phyloP scores from a whole-genome alignment of 2,329 filamentous ascomycete genomes.

The Scedosporium minutisporum region DNA sequence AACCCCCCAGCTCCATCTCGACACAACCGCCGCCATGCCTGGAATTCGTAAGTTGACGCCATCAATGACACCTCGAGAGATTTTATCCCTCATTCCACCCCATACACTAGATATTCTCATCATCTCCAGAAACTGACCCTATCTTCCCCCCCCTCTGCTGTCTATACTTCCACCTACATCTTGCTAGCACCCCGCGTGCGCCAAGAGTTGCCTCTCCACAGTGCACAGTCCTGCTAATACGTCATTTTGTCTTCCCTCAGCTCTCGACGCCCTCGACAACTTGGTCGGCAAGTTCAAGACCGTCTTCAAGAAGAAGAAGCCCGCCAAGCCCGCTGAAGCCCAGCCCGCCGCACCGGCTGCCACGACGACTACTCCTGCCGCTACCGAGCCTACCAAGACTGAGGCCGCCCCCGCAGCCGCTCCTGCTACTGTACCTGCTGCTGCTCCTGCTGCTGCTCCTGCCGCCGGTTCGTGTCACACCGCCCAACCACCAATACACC shows the following conservation, averaged over 20 bases:
- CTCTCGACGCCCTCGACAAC: slow-evolving; percentile 41
- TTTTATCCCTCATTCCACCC: not conserved
- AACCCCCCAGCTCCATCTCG: not conserved
- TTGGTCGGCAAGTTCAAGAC: slow-evolving; percentile 46
- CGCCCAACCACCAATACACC: not conserved
- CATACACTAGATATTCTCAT: no score
- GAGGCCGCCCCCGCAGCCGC: slow-evolving; percentile 3
- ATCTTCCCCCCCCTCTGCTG: no score
- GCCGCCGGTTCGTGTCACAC: not conserved
- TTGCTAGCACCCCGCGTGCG: not conserved
- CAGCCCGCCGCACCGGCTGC: slow-evolving; percentile 5
- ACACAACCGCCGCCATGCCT: slow-evolving; percentile 32
- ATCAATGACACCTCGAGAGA: not conserved
- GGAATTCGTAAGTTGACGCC: slow-evolving; percentile 37
- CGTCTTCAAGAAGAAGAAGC: slow-evolving; percentile 38
- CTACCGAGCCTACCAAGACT: slow-evolving; percentile 8
- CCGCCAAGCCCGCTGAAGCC: slow-evolving; percentile 6
- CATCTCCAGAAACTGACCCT: no score
- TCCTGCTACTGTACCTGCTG: not conserved
- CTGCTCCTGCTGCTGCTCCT: not conserved
- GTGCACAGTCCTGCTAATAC: not conserved
- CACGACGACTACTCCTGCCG: slow-evolving; percentile 11
- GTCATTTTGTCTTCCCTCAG: slow-evolving; percentile 19
- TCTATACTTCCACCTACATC: not conserved
- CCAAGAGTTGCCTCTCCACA: not conserved